Evolutionary conservation across 306 rosid species (phyloP).

Genomic region (Inga oerstediana): DNA sequence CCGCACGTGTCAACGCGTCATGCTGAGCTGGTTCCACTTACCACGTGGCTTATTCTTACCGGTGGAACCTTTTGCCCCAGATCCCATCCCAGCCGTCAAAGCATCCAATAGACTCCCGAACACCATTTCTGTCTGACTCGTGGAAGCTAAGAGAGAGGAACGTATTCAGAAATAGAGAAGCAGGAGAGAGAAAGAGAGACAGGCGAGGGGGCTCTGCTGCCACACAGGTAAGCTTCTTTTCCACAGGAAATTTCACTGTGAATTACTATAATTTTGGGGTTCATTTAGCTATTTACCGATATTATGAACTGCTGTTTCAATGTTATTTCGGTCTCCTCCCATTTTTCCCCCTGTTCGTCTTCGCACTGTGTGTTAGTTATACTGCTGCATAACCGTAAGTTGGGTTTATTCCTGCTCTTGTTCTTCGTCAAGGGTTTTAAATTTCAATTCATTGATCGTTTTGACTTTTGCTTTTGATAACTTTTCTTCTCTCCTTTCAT

Average conservation of each 20-base stretch:
- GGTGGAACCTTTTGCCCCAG: conserved; percentile 27
- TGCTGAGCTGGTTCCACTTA: conserved; percentile 55
- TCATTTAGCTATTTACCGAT: conserved; percentile 19
- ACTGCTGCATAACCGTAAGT: conserved; percentile 31
- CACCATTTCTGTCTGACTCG: conserved; percentile 49
- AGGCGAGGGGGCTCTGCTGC: conserved; percentile 38
- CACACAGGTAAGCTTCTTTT: conserved; percentile 49
- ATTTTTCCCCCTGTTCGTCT: background rate
- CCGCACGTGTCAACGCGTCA: conserved; percentile 81
- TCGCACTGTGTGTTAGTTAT: conserved; percentile 38
- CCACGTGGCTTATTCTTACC: conserved; percentile 47
- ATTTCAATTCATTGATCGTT: conserved; percentile 24
- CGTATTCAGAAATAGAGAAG: conserved; percentile 17
- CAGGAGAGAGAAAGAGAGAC: conserved; percentile 21
- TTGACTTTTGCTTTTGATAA: conserved; percentile 7
- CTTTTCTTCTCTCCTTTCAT: background rate
- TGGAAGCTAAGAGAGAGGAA: conserved; percentile 36
- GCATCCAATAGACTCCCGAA: conserved; percentile 47
- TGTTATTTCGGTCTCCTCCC: background rate
- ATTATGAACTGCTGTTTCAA: conserved; percentile 19
- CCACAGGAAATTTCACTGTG: conserved; percentile 30
- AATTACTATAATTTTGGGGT: conserved; percentile 11
- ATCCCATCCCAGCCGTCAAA: conserved; percentile 81
- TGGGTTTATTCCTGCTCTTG: conserved; percentile 18
- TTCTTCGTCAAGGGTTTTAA: conserved; percentile 9